A percentile compares a stretch with the other conserved stretches of the same genome.
These are phyloP conservation scores for Debaryomyces prosopidis DNA, from an alignment of 805 yeast species.

Conservation along the genomic window DNA sequence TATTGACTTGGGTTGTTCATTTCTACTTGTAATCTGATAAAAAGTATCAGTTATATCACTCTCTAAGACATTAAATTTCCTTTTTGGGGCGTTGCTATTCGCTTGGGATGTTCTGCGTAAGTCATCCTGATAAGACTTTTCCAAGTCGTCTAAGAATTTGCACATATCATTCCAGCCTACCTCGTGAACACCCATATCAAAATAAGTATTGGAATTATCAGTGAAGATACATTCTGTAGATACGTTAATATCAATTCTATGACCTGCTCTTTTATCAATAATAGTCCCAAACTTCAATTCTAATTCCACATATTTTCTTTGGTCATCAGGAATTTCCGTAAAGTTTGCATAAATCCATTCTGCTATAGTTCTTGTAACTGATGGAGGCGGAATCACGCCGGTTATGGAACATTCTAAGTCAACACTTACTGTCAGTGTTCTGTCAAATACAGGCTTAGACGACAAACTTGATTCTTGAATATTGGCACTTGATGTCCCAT, in stretches of 20 bases:
- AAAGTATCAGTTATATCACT: conserved; percentile 64
- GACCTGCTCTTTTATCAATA: conserved; percentile 61
- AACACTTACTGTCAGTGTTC: conserved; percentile 28
- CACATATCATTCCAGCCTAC: conserved; percentile 59
- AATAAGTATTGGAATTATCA: conserved; percentile 53
- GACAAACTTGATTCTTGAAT: conserved; percentile 12
- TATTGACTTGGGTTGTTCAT: conserved; percentile 62
- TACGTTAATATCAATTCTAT: conserved; percentile 63
- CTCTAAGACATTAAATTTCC: conserved; percentile 59
- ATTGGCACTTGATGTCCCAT: neutral
- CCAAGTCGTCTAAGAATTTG: conserved; percentile 55
- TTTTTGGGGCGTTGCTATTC: conserved; percentile 31
- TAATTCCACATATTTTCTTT: conserved; percentile 59
- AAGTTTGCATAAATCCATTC: conserved; percentile 89
- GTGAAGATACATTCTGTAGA: conserved; percentile 67
- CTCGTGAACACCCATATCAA: conserved; percentile 67
- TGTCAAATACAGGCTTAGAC: conserved; percentile 30
- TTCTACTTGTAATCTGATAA: conserved; percentile 60
- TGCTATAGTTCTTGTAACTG: conserved; percentile 75
- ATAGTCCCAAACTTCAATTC: conserved; percentile 76
- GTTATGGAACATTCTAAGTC: conserved; percentile 58
- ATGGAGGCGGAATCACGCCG: conserved; percentile 77
- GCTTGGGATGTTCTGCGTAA: conserved; percentile 16
- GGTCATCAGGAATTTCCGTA: conserved; percentile 57
- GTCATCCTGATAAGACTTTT: conserved; percentile 48